Base-by-base conservation (phyloP, 192 early-diverging fungal species). In the Chytriomyces confervae region DNA sequence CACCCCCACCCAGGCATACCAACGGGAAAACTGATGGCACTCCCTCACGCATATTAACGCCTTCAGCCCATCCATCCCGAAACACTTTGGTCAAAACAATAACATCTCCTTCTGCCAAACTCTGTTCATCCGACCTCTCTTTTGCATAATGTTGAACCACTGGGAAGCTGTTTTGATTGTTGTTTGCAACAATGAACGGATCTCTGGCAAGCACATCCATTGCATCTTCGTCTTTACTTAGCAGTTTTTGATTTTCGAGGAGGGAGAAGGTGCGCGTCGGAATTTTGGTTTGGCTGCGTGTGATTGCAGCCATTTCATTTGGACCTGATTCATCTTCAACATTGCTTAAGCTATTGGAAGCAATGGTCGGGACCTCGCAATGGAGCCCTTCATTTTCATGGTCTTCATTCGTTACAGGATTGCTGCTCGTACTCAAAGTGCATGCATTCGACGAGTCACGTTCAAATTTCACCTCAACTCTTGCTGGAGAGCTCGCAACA, bases 11-110 rank as follows among this genome's bases (percentile, higher is more conserved):
- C 4, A 84, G 61, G 47, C 83, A 84, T 23, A 76, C 76, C 11
- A 85, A 13, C 18, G 84, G 84, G 62, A 85, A 85, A 51, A 82
- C 23, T 13, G 67, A 79, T 1, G 84, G 84, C 6, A 81, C 84
- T 44, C 84, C 84, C 7, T 81, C 70, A 27, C 81, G 69, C 65
- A 75, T 77, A 20, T 57, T 70, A 7, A 85, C 81, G 57, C 84
- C 84, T 20, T 79, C 79, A 20, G 76, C 78, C 84, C 84, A 85
- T 13, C 81, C 81, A 64, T 85, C 84, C 13, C 75, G 44, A 66
- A 71, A 85, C 18, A 85, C 81, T 23, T 60, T 46, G 16, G 66
- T 70, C 50, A 85, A 67, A 24, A 83, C 77, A 16, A 82, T 76
- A 16, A 36, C 24, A 72, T 85, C 84, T 24, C 78, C 79, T 7